Evolutionary conservation across 768 basidiomycete species (phyloP), one percentile per base, ranked within the genome.

Genomic region (Ramaria rubella): DNA sequence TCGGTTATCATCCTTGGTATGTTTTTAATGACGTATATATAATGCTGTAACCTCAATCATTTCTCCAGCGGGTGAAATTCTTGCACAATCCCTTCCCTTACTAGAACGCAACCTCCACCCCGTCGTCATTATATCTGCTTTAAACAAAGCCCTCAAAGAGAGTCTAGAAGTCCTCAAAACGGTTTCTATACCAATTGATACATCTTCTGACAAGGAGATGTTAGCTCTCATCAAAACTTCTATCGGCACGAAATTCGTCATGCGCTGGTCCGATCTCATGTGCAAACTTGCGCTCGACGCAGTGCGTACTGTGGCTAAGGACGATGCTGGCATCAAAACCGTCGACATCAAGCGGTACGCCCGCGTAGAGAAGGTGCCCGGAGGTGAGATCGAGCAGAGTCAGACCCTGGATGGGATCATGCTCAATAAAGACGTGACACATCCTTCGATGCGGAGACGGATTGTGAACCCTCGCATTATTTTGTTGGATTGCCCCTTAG

Each of bases 281-380:
- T 98, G 95, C 72, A 81, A 76, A 60, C 85, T 99, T 50, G 96
- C 96, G 1, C 77, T 99, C 15, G 81, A 95, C 61, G 95, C 96
- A 4, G 90, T 98, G 6, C 84, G 88, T 17, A 91, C 85, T 4
- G 95, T 99, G 51, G 80, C 93, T 1, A 78, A 81, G 42, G 87
- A 90, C 38, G 84, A 86, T 17, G 81, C 76, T 17, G 83, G 85
- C 11, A 75, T 87, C 65, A 90, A 88, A 69, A 91, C 91, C 2
- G 91, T 98, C 55, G 96, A 98, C 68, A 91, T 99, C 73, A 98
- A 99, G 75, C 87, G 96, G 26, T 97, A 99, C 66, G 95, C 94
- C 3, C 81, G 95, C 11, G 92, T 98, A 8, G 96, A 99, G 72
- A 99, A 98, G 74, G 79, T 99, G 9, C 93, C 96, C 1, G 96